Base-by-base conservation (phyloP, 805 yeast genomes). In the Teunomyces gatunensis region DNA sequence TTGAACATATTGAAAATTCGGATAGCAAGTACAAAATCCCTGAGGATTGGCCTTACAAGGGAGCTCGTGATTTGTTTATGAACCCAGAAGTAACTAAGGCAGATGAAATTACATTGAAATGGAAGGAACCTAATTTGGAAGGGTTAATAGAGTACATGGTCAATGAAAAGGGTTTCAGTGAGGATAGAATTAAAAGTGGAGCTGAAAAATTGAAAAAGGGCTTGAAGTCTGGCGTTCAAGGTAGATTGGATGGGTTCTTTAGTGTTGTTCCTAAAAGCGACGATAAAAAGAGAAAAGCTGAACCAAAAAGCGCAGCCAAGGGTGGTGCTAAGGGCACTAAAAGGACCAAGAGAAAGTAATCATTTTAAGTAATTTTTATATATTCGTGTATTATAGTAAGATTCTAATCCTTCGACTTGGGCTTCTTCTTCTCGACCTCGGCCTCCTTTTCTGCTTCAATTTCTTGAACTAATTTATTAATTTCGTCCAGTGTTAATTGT, bases 41-140 rank as follows among this genome's bases (percentile, higher is more conserved):
- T 1, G 97, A 91, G 60, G 83, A 88, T 57, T 94, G 97, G 97
- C 96, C 96, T 1, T 91, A 75, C 60, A 81, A 80, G 50, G 96
- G 86, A 56, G 98, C 96, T 2, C 79, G 97, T 59, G 82, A 87
- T 51, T 71, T 94, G 41, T 92, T 94, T 62, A 65, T 84, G 57
- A 72, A 83, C 17, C 98, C 99, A 0, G 98, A 92, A 25, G 89
- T 90, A 3, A 61, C 74, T 5, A 75, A 78, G 32, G 83, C 87
- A 1, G 68, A 71, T 2, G 84, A 83, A 0, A 71, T 89, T 7
- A 79, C 79, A 2, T 63, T 94, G 58, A 89, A 90, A 64, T 94
- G 98, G 98, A 68, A 64, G 2, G 91, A 86, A 50, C 99, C 99
- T 0, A 87, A 94, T 59, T 80, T 85, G 39, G 92, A 87, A 6